Conservation (phyloP, 257 asterid genomes). For the Primulina tabacum region DNA sequence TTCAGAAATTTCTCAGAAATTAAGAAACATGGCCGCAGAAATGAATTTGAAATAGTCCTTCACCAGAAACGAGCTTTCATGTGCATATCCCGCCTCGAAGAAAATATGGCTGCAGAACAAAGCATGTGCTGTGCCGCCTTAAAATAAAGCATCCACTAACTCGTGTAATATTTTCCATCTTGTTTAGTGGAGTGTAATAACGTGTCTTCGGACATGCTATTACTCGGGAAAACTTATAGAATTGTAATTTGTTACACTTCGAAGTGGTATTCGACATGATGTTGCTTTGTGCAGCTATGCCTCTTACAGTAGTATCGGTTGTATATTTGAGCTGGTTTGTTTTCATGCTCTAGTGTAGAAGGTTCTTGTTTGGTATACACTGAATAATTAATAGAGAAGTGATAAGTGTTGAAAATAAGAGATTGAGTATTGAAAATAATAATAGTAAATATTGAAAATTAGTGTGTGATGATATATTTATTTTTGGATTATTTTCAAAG, state of each 20-base stretch:
- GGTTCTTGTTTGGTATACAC: conserved; percentile 26
- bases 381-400: conserved; percentile 8
- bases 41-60: conserved; percentile 75
- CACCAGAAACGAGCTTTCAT: conserved; percentile 12
- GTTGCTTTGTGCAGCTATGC: neutral
- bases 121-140: conserved; percentile 23
- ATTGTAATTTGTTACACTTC: neutral
- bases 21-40: conserved; percentile 93
- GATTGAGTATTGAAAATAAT: too few species aligned
- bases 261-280: neutral
- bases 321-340: conserved; percentile 10
- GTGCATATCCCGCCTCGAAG: neutral
- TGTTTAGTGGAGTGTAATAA: conserved; percentile 35
- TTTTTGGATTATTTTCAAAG: too few species aligned
- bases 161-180: conserved; percentile 24
- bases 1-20: conserved; percentile 25
- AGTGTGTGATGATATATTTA: too few species aligned
- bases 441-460: too few species aligned
- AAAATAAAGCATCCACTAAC: conserved; percentile 31
- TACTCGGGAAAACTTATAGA: neutral
- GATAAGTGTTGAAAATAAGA: too few species aligned
- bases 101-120: conserved; percentile 20
- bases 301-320: conserved; percentile 22
- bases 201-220: neutral
- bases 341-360: conserved; percentile 33